These are phyloP conservation scores for Zygnema cylindricum DNA, from an alignment of 139 green algal species.

Conservation along the genomic window DNA sequence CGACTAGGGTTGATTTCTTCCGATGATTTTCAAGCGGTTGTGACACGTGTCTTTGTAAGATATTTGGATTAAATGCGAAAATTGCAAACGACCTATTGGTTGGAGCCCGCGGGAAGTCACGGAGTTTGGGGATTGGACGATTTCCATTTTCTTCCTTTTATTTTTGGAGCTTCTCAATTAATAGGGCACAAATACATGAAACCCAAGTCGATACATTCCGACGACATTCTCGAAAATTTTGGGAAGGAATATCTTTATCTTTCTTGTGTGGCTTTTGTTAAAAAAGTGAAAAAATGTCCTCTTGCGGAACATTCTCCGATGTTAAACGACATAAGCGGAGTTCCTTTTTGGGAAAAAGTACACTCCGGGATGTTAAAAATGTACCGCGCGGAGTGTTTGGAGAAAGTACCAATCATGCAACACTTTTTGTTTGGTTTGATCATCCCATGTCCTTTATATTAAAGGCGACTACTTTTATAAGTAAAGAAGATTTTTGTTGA, in stretches of 20 bases:
- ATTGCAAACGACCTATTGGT: slow-evolving; percentile 82
- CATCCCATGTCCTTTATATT: slow-evolving; percentile 40
- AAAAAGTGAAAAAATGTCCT: slow-evolving; percentile 89
- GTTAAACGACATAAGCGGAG: slow-evolving; percentile 89
- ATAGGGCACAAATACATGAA: slow-evolving; percentile 77
- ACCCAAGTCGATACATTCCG: slow-evolving; percentile 83
- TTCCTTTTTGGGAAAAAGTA: slow-evolving; percentile 89
- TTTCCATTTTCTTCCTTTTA: slow-evolving; percentile 97
- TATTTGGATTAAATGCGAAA: slow-evolving; percentile 92
- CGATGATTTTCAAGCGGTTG: slow-evolving; percentile 65
- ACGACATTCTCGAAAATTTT: slow-evolving; percentile 73
- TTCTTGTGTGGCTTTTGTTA: slow-evolving; percentile 45
- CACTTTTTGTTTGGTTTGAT: slow-evolving; percentile 80
- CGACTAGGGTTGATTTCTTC: slow-evolving; percentile 76
- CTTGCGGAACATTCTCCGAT: slow-evolving; percentile 94
- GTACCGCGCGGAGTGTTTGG: slow-evolving; percentile 94
- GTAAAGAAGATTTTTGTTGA: too few relatives aligned
- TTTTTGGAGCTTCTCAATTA: slow-evolving; percentile 87
- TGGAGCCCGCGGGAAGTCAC: slow-evolving; percentile 94
- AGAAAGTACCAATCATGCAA: slow-evolving; percentile 99
- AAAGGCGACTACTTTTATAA: too few relatives aligned
- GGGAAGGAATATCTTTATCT: slow-evolving; percentile 90
- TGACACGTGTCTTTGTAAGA: slow-evolving; percentile 69
- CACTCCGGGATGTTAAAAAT: slow-evolving; percentile 93
- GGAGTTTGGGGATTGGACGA: slow-evolving; percentile 98